Conservation (phyloP, 352 stramenopile genomes). For the Phytophthora lateralis region DNA sequence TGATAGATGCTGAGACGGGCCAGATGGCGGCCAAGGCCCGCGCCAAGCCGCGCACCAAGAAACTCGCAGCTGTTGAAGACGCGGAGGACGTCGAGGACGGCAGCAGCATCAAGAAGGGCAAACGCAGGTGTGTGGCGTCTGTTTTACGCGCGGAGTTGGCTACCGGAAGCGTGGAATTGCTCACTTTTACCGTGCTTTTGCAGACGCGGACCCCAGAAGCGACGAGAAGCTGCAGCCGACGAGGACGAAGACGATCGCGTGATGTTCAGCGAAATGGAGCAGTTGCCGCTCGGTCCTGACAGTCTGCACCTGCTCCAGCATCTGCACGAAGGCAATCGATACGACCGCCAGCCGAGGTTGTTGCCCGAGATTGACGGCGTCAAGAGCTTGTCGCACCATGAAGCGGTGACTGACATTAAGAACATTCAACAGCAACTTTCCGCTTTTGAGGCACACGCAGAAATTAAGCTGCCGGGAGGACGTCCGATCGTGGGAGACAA, state of each 20-base stretch:
- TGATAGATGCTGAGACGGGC: slow-evolving; percentile 22
- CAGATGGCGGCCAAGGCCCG: slow-evolving; percentile 12
- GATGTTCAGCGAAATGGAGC: slow-evolving; percentile 15
- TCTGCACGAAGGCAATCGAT: slow-evolving; percentile 40
- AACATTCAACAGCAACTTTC: slow-evolving; percentile 54
- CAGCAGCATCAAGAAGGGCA: slow-evolving; percentile 42
- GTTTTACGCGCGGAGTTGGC: slow-evolving; percentile 9
- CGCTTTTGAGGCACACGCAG: slow-evolving; percentile 48
- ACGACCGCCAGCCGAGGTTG: slow-evolving; percentile 52
- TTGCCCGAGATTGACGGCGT: slow-evolving; percentile 68
- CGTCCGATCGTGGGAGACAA: slow-evolving; percentile 24
- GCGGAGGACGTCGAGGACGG: slow-evolving; percentile 18
- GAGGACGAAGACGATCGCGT: slow-evolving; percentile 26
- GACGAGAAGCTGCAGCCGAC: slow-evolving; percentile 44
- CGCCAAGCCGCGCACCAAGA: slow-evolving; percentile 31
- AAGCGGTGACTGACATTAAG: slow-evolving; percentile 66
- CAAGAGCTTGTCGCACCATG: slow-evolving; percentile 47
- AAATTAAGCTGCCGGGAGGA: slow-evolving; percentile 22
- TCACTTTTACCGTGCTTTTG: slow-evolving; percentile 12
- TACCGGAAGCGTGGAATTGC: slow-evolving; percentile 1
- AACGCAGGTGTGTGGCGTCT: slow-evolving; percentile 35
- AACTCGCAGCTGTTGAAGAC: slow-evolving; percentile 21
- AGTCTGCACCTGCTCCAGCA: slow-evolving; percentile 43
- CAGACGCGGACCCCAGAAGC: slow-evolving; percentile 60
- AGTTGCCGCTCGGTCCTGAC: slow-evolving; percentile 31